Evolutionary conservation across 352 stramenopile species (phyloP), one percentile per base, ranked within the genome.

Genomic region (Phytopythium helicoides): DNA sequence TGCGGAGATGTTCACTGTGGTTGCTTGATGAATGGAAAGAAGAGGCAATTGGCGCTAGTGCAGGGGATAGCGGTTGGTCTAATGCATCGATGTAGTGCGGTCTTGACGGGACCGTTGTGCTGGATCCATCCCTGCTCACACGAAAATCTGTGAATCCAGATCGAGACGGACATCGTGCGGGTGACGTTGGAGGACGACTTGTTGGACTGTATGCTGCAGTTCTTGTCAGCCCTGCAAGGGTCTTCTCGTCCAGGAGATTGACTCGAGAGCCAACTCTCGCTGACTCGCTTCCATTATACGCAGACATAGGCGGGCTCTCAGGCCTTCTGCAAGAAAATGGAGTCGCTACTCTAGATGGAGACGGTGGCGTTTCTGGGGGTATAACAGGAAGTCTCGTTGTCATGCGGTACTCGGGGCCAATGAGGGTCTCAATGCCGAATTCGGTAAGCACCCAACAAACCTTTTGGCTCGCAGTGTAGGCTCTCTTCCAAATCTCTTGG

Each of bases 361-460:
- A 53, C 21, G 47, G 39, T 21, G 52, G 52, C n/a, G 46, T 39
- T 9, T 77, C 33, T 0, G 39, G 28, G 21, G 73, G 75, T 0
- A 78, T 53, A 16, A 90, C 58, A 4, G 72, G 42, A 0, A 76
- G 31, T 12, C 80, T 71, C 1, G 80, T 81, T 1, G 71, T 80
- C 31, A 90, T 68, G 40, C 59, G 54, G 38, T 85, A 90, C 56
- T 88, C 75, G 3, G 76, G 75, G 1, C 80, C 80, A 22, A 90
- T 84, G 18, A 88, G 63, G 10, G 67, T 62, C 41, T 82, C 64
- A 35, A 90, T 71, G 15, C 76, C 76, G 12, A 69, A 59, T 1
- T 87, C 72, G 3, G 80, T 88, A 48, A 90, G 60, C 23, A 90
- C 70, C 80, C 80, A 88, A 47, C 75, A 90, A 1, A 64, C 54